Conservation (phyloP, 345 rosid species). For the Rhodamnia rubescens region DNA sequence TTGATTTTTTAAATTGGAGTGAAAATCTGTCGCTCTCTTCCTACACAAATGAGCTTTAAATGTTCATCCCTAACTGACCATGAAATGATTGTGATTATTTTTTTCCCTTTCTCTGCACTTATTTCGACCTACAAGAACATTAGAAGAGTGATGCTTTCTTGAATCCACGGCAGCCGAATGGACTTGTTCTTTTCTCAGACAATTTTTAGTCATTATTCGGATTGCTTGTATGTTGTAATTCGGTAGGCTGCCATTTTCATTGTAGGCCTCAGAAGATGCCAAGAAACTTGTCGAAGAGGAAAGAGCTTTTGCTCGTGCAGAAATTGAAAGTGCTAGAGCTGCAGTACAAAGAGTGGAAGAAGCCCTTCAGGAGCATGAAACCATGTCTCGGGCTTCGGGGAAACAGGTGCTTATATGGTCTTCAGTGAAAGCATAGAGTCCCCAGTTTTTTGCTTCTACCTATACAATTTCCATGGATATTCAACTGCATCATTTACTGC, state of each 20-base stretch:
- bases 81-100: neutral
- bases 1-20: neutral
- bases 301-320: slow-evolving; percentile 89
- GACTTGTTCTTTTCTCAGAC: neutral
- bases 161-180: neutral
- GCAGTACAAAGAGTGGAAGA: slow-evolving; percentile 98
- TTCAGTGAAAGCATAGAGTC: neutral
- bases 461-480: neutral
- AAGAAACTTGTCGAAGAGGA: slow-evolving; percentile 92
- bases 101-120: neutral
- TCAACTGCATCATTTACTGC: neutral
- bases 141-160: neutral
- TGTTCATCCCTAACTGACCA: neutral
- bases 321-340: slow-evolving; percentile 96
- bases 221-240: neutral
- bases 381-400: slow-evolving; percentile 61
- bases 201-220: neutral
- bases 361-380: slow-evolving; percentile 81
- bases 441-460: neutral
- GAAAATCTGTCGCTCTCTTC: neutral
- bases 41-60: neutral
- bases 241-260: neutral
- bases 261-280: slow-evolving; percentile 96
- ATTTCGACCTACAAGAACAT: neutral
- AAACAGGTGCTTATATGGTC: slow-evolving; percentile 26